phyloP scores from a whole-genome alignment of 2,329 filamentous ascomycete genomes.

The Monosporascus sp. region DNA sequence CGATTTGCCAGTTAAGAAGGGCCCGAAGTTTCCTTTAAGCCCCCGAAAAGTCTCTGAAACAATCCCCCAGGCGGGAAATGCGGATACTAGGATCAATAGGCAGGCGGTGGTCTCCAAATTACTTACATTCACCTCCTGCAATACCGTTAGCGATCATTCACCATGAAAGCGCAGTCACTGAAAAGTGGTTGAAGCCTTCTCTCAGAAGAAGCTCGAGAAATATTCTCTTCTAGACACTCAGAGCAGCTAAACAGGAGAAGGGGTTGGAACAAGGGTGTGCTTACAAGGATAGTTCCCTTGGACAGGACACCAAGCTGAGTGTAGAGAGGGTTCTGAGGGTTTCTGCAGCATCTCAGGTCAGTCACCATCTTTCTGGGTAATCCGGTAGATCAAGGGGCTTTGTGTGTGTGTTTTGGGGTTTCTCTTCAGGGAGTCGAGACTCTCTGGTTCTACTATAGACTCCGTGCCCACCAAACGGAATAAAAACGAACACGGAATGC shows the following conservation, averaged over 20 bases:
- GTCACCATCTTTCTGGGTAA: too few species aligned
- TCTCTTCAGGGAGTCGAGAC: too few species aligned
- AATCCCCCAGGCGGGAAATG: neutral
- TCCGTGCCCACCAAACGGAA: too few species aligned
- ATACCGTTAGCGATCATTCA: neutral
- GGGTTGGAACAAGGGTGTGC: neutral
- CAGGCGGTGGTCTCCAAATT: neutral
- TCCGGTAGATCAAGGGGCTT: too few species aligned
- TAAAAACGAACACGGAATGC: too few species aligned
- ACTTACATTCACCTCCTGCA: conserved; percentile 4
- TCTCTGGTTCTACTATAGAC: too few species aligned
- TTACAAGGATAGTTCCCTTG: conserved; percentile 62
- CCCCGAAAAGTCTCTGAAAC: neutral
- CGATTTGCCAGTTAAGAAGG: neutral
- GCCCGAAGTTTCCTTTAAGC: too few species aligned
- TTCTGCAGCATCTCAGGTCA: conserved; percentile 50
- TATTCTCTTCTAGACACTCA: neutral
- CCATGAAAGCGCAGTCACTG: neutral
- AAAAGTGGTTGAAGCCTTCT: neutral
- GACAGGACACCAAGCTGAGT: conserved; percentile 88
- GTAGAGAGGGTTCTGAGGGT: conserved; percentile 81
- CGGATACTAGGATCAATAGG: conserved; percentile 37
- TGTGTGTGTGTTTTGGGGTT: conserved; percentile 53
- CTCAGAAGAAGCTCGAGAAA: neutral
- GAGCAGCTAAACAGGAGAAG: too few species aligned